Base-by-base conservation (phyloP, 345 rosid genomes). In the Citrus inodora region DNA sequence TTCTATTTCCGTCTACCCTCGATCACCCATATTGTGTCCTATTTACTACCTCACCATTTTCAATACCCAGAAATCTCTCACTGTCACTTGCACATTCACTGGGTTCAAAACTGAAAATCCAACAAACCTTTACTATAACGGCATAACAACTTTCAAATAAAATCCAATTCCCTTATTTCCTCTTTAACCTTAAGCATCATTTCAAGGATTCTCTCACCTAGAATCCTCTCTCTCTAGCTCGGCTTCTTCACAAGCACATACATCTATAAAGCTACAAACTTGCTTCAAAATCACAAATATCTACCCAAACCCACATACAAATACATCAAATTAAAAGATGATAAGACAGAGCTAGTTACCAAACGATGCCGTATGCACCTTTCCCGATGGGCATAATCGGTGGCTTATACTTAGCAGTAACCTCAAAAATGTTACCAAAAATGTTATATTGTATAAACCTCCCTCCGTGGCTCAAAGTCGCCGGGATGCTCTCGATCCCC, bases 341-440 rank as follows among this genome's bases (percentile, higher is more conserved):
- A 69, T 55, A 46, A 66, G 25, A 61, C 48, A 9, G 67, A 38
- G 53, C 48, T 2, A 73, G 62, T 59, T 83, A 97, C 99, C 99
- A 97, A 79, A 97, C 99, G 90, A 97, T 93, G 80, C 99, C 99
- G 74, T 94, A 97, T 17, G 99, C 99, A 40, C 99, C 99, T 58
- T 97, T 97, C 72, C 99, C 99, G 85, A 97, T 94, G 65, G 99
- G 98, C 97, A 97, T 82, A 80, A 97, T 96, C 60, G 99, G 99
- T 70, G 98, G 98, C 86, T 87, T 92, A 77, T 97, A 97, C 89
- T 97, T 97, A 58, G 96, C 92, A 7, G 99, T 97, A 81, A 97
- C 99, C 85, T 93, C 98, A 48, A 97, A 97, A 69, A 97, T 90
- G 87, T 97, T 94, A 14, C 99, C 99, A 76, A 93, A 93, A 14